phyloP scores from a whole-genome alignment of 495 filamentous ascomycete genomes.

The Xylaria grammica region DNA sequence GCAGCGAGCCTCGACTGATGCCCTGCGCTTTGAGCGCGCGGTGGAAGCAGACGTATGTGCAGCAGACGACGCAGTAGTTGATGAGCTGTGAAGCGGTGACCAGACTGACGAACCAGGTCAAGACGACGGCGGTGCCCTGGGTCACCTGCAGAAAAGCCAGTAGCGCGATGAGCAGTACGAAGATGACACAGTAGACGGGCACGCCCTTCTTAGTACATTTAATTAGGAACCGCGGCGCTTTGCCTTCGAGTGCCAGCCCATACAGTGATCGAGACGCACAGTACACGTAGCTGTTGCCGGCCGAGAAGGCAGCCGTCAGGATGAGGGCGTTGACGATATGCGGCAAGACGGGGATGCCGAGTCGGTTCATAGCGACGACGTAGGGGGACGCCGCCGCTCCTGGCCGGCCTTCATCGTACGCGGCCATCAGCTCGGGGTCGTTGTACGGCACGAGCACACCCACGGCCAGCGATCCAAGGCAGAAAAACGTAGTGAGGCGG shows the following conservation, averaged over 20 bases:
- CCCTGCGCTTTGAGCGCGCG: conserved; percentile 72
- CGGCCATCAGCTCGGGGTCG: conserved; percentile 51
- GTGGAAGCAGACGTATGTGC: conserved; percentile 76
- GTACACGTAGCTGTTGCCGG: conserved; percentile 79
- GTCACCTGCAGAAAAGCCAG: conserved; percentile 76
- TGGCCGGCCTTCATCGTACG: conserved; percentile 50
- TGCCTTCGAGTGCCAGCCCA: conserved; percentile 54
- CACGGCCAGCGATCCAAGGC: conserved; percentile 66
- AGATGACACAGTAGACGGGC: conserved; percentile 62
- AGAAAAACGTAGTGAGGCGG: conserved; percentile 70
- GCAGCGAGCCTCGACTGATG: conserved; percentile 64
- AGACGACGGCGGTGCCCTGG: conserved; percentile 67
- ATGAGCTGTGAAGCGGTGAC: conserved; percentile 77
- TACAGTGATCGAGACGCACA: conserved; percentile 72
- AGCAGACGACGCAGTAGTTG: conserved; percentile 72
- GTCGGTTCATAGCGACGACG: conserved; percentile 75
- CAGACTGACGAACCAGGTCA: conserved; percentile 77
- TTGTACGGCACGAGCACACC: conserved; percentile 65
- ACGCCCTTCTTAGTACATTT: conserved; percentile 62
- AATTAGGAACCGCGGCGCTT: conserved; percentile 65
- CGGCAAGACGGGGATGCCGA: conserved; percentile 66
- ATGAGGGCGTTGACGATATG: conserved; percentile 74
- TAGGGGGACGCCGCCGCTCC: conserved; percentile 74
- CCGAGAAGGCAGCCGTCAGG: conserved; percentile 71
- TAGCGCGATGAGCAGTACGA: conserved; percentile 68